phyloP scores from a whole-genome alignment of 2,329 filamentous ascomycete species.

The Trichophyton verrucosum region DNA sequence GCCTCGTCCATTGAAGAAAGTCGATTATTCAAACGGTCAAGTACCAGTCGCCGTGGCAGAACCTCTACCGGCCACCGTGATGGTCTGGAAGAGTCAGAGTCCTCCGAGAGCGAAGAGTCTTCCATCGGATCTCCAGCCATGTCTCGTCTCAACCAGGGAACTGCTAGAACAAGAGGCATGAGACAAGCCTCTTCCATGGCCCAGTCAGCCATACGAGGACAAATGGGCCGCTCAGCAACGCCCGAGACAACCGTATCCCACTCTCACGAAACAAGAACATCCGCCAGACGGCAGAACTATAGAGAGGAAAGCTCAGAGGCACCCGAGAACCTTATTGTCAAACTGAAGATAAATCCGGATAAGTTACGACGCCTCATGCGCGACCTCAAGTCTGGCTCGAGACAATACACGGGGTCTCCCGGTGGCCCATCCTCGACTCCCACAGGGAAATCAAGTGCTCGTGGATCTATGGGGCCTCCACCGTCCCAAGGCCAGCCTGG shows the following conservation, averaged over 20 bases:
- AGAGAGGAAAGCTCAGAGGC: conserved; percentile 71
- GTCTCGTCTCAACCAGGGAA: conserved; percentile 56
- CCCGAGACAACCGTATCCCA: conserved; percentile 56
- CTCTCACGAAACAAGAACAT: conserved; percentile 61
- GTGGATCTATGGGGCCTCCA: conserved; percentile 18
- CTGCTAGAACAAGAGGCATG: conserved; percentile 75
- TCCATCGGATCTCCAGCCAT: conserved; percentile 73
- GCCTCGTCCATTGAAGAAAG: conserved; percentile 70
- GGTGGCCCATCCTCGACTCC: conserved; percentile 21
- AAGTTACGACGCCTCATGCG: conserved; percentile 56
- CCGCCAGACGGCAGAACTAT: conserved; percentile 50
- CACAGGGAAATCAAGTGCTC: conserved; percentile 34
- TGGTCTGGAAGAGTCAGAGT: conserved; percentile 65
- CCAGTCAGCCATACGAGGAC: conserved; percentile 68
- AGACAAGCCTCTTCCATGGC: conserved; percentile 77
- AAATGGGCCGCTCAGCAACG: conserved; percentile 64
- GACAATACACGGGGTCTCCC: conserved; percentile 29
- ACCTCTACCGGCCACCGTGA: conserved; percentile 45
- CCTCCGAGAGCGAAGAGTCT: conserved; percentile 84
- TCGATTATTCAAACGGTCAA: conserved; percentile 68
- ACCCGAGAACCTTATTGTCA: conserved; percentile 57
- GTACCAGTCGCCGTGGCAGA: conserved; percentile 49
- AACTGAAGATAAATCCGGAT: conserved; percentile 58
- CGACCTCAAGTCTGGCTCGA: conserved; percentile 38
- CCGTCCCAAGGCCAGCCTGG: conserved; percentile 14